Evolutionary conservation across 2,329 filamentous ascomycete species (phyloP).

Genomic region (Gnomoniopsis sp.): DNA sequence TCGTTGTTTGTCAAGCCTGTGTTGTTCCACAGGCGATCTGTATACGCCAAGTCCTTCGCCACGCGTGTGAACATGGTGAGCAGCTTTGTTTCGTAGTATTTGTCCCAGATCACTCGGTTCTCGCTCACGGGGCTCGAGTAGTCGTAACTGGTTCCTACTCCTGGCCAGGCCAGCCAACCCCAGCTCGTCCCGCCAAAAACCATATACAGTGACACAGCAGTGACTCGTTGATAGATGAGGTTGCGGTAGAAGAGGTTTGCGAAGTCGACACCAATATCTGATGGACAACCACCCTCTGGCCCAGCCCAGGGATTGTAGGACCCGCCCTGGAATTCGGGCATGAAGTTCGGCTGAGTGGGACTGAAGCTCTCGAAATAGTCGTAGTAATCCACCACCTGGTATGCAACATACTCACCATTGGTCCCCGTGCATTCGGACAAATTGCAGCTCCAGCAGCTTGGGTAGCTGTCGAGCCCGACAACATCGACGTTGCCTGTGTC

Average conservation of each 20-base stretch:
- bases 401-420: slow-evolving; percentile 57
- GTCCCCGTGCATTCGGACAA: slow-evolving; percentile 57
- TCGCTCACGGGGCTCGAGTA: slow-evolving; percentile 61
- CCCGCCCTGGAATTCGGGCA: slow-evolving; percentile 59
- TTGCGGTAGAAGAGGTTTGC: slow-evolving; percentile 63
- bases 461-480: slow-evolving; percentile 49
- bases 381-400: slow-evolving; percentile 26
- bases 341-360: slow-evolving; percentile 46
- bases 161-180: slow-evolving; percentile 55
- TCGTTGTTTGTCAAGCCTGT: slow-evolving; percentile 49
- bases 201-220: slow-evolving; percentile 62
- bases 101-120: slow-evolving; percentile 52
- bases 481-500: slow-evolving; percentile 55
- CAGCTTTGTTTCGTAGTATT: slow-evolving; percentile 62
- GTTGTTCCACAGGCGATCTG: slow-evolving; percentile 43
- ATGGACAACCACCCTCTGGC: slow-evolving; percentile 51
- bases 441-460: slow-evolving; percentile 62
- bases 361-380: slow-evolving; percentile 30
- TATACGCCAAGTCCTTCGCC: slow-evolving; percentile 54
- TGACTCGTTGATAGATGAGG: slow-evolving; percentile 57
- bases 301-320: slow-evolving; percentile 61
- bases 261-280: slow-evolving; percentile 55
- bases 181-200: slow-evolving; percentile 63
- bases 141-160: slow-evolving; percentile 60
- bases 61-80: slow-evolving; percentile 57